Base-by-base conservation (phyloP, 306 rosid genomes). In the Lagenaria siceraria region DNA sequence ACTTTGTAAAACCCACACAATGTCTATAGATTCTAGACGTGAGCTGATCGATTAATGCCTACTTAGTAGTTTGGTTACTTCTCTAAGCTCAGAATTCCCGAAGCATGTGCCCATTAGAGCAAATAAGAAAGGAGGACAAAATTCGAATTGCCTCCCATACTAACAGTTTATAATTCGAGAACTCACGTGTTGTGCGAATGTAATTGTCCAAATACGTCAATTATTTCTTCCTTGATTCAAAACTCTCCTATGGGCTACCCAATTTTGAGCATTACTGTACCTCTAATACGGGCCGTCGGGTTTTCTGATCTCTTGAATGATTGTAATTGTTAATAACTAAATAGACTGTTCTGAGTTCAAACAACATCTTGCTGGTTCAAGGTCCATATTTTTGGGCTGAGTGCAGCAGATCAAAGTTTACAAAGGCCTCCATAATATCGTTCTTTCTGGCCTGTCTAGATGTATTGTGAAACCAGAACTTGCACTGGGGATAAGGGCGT, bases 1-100 rank as follows among this genome's bases (percentile, higher is more conserved):
- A 92, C 77, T 92, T 89, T 76, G 89, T 92, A 56, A 92, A 78
- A 78, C 53, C 65, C 35, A 46, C 72, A 63, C 48, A 31, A 40
- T 43, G 55, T 76, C 36, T 55, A n/a, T 19, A 54, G n/a, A 55
- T 75, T 43, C 3, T 75, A 56, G 78, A 75, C 33, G 36, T 19
- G 13, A 75, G 78, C 78, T 75, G 78, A 38, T 38, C 38, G 22
- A 35, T 55, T 14, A 75, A 21, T 56, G 78, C 31, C 35, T 75
- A 35, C 33, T 33, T 55, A 25, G 55, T 59, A 8, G 55, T 59
- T 59, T 8, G n/a, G 73, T 25, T 76, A 58, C 70, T 18, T 61
- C 36, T 77, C 31, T 48, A 38, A 60, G 71, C 46, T 69, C 51
- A 75, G 10, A 62, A 68, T 70, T 70, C 1, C 31, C 18, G 0